Evolutionary conservation across 2,329 filamentous ascomycete species (phyloP), one percentile per base, ranked within the genome.

Genomic region (Trichoderma cornu-damae): DNA sequence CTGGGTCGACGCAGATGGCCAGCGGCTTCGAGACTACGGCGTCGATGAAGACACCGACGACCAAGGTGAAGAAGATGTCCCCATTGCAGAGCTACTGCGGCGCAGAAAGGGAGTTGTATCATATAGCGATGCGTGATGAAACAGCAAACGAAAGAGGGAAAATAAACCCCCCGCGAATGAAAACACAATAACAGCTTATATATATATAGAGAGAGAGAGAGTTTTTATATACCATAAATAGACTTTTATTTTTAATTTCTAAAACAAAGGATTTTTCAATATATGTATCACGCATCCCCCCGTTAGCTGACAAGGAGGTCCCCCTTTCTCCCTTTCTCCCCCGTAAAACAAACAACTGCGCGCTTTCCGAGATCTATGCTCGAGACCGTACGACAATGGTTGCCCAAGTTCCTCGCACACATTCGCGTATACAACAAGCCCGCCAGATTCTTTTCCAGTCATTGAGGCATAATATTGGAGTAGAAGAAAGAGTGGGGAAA

Each of bases 1-100:
- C 4, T 94, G 89, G 89, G 83, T 79, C 0, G 93, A 92, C 63
- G 78, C 82, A 0, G 88, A 93, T 52, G 89, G 89, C 1, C 88
- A 93, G 66, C 77, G 83, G 32, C 72, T 94, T 49, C 77, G 81
- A 40, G 89, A 94, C 65, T 94, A 86, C 66, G 89, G 89, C 1
- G 88, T 94, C 0, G 89, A 93, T 63, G 87, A 90, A 65, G 87
- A 89, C 12, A 81, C 79, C 0, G 86, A 90, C 57, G 60, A 61
- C 7, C 42, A 61, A 3, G 78, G 81, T 14, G 79, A 82, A 1
- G 79, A 82, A 1, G 84, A 91, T 64, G 73, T 93, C 12, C 89
- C 88, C 0, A 72, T 93, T 38, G 84, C 81, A 3, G 84, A 90
- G 67, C 65, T 93, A 12, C 71, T 91, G 43, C 74, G 82, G 47